These are phyloP conservation scores for Sisymbrium irio DNA, from an alignment of 345 rosid genomes.

Conservation along the genomic window DNA sequence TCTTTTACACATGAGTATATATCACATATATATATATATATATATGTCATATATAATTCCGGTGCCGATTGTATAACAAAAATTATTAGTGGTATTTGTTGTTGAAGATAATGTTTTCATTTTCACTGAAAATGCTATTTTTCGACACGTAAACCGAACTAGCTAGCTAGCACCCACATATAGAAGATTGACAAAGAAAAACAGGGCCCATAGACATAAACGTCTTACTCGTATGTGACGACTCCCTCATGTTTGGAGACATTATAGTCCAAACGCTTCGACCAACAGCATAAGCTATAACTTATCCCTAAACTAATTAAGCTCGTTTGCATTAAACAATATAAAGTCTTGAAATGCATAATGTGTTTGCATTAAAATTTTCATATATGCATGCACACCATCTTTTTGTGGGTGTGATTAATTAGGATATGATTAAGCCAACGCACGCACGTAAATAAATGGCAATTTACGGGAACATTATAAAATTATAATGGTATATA, in stretches of 20 bases:
- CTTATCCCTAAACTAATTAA: not conserved
- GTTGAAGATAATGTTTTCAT: not conserved
- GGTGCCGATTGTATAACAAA: too few relatives aligned
- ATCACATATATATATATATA: too few relatives aligned
- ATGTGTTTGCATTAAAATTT: too few relatives aligned
- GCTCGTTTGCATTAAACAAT: not conserved
- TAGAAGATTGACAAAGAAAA: not conserved
- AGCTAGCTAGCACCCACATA: not conserved
- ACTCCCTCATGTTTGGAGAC: conserved; percentile 22
- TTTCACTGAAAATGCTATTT: not conserved
- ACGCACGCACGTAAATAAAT: not conserved
- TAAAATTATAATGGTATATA: not conserved
- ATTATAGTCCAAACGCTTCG: not conserved
- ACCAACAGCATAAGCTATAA: not conserved
- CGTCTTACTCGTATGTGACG: conserved; percentile 15
- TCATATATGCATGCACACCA: not conserved
- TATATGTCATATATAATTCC: too few relatives aligned
- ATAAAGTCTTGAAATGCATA: not conserved
- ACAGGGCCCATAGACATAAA: not conserved
- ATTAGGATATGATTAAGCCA: not conserved
- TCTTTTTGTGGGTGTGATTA: not conserved
- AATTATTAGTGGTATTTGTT: not conserved
- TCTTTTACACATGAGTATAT: too few relatives aligned
- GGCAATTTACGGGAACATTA: not conserved
- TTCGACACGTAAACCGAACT: not conserved